A percentile compares a stretch with the other conserved stretches of the same genome.
Conservation (phyloP, 306 rosid genomes). For the Fragaria ananassa region DNA sequence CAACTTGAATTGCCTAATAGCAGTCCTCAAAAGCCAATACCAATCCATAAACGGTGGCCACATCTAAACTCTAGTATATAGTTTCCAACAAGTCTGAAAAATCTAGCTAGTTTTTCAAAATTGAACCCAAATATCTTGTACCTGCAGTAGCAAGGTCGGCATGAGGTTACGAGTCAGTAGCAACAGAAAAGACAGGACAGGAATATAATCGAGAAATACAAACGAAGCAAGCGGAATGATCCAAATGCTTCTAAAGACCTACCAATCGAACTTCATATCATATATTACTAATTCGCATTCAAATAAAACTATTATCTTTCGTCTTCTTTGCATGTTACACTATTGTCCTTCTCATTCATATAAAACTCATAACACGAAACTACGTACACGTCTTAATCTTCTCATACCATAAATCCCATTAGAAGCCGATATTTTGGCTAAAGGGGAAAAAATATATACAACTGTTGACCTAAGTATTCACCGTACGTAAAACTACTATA, state of each 20-base stretch:
- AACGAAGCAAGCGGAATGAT: neutral
- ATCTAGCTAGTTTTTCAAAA: too few species aligned
- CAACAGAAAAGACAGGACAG: neutral
- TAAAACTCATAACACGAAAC: neutral
- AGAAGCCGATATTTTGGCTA: neutral
- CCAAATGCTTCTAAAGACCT: neutral
- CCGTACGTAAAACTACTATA: neutral
- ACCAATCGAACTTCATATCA: neutral
- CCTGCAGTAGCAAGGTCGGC: neutral
- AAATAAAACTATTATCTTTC: too few species aligned
- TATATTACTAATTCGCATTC: too few species aligned
- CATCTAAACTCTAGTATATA: too few species aligned
- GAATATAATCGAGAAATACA: neutral
- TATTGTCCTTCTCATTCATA: neutral
- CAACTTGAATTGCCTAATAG: neutral
- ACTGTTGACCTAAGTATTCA: neutral
- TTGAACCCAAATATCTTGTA: neutral
- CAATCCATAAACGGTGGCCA: too few species aligned
- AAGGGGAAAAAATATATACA: too few species aligned
- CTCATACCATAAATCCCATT: neutral
- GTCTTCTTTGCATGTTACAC: neutral
- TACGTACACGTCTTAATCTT: neutral
- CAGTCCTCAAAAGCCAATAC: too few species aligned
- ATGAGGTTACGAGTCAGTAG: neutral
- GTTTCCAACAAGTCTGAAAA: too few species aligned